Conservation (phyloP, 2,329 filamentous ascomycete genomes). For the Ilyonectria destructans region DNA sequence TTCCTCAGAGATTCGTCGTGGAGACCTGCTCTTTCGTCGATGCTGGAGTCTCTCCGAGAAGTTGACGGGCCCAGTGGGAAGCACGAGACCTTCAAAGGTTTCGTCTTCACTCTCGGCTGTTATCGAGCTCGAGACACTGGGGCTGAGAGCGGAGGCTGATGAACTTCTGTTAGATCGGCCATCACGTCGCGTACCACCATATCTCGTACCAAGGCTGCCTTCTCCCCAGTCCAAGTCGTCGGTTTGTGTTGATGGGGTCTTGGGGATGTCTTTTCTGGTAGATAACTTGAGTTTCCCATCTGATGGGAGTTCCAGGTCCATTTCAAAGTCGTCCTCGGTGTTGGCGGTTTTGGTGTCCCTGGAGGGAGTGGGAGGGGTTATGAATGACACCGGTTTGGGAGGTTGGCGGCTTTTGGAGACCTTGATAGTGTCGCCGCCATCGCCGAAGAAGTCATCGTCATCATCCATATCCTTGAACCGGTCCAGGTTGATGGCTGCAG, state of each 20-base stretch:
- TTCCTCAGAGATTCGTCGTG: slow-evolving; percentile 63
- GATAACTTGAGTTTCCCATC: slow-evolving; percentile 78
- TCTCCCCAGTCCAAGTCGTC: slow-evolving; percentile 96
- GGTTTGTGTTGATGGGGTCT: slow-evolving; percentile 71
- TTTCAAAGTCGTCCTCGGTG: slow-evolving; percentile 78
- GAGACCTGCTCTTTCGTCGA: slow-evolving; percentile 75
- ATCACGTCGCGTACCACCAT: slow-evolving; percentile 88
- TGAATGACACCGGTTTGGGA: slow-evolving; percentile 67
- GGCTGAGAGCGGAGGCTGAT: slow-evolving; percentile 90
- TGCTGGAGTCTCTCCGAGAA: slow-evolving; percentile 85
- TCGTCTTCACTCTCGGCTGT: slow-evolving; percentile 96
- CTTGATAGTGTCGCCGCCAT: slow-evolving; percentile 78
- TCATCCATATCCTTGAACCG: slow-evolving; percentile 76
- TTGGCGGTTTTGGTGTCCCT: slow-evolving; percentile 57
- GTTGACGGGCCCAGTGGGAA: slow-evolving; percentile 88
- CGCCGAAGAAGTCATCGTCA: slow-evolving; percentile 76
- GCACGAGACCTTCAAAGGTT: slow-evolving; percentile 88
- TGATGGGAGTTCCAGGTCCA: slow-evolving; percentile 80
- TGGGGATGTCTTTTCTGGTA: slow-evolving; percentile 73
- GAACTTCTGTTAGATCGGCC: slow-evolving; percentile 87
- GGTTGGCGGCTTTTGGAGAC: slow-evolving; percentile 72
- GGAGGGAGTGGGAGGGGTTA: slow-evolving; percentile 71
- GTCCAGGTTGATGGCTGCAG: slow-evolving; percentile 72
- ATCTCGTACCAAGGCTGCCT: slow-evolving; percentile 91
- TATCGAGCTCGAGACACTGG: slow-evolving; percentile 92